Percentiles rank a stretch among this genome's conserved stretches.
Conservation (phyloP, 169 alveolate genomes). For the Theileria annulata region DNA sequence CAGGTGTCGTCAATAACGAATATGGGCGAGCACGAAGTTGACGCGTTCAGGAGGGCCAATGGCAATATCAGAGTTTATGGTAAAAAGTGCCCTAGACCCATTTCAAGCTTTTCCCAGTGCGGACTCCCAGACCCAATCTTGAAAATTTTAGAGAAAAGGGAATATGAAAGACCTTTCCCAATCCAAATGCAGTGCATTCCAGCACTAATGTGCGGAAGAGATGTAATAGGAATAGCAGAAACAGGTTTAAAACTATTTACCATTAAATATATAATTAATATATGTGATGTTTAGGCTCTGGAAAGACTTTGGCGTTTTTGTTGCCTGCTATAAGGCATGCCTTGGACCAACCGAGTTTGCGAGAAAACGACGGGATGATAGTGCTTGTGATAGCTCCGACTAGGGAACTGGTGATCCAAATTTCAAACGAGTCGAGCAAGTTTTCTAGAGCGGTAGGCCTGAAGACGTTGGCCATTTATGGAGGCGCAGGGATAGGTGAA, state of each 20-base stretch:
- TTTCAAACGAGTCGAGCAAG: conserved; percentile 82
- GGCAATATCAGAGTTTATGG: conserved; percentile 91
- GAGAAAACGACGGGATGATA: conserved; percentile 90
- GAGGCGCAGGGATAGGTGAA: conserved; percentile 92
- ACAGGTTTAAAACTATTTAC: conserved; percentile 79
- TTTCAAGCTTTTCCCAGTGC: conserved; percentile 93
- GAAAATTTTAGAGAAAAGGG: conserved; percentile 86
- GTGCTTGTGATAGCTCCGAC: conserved; percentile 91
- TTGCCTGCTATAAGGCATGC: conserved; percentile 96
- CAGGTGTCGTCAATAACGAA: conserved; percentile 84
- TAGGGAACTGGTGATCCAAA: conserved; percentile 92
- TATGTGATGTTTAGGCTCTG: conserved; percentile 80
- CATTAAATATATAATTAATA: no score
- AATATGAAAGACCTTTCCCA: conserved; percentile 93
- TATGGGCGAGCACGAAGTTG: conserved; percentile 88
- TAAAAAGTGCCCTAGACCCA: conserved; percentile 91
- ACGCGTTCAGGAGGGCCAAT: conserved; percentile 83
- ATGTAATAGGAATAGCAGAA: conserved; percentile 97
- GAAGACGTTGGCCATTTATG: conserved; percentile 87
- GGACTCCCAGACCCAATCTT: conserved; percentile 93
- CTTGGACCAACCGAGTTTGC: conserved; percentile 80
- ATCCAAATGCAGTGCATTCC: conserved; percentile 96
- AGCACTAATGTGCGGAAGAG: conserved; percentile 92
- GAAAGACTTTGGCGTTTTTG: conserved; percentile 96
- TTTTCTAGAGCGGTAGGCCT: conserved; percentile 80